A percentile compares a stretch with the other conserved stretches of the same genome.
These are phyloP conservation scores for Aureobasidium subglaciale DNA, from an alignment of 2,329 filamentous ascomycete species.

Conservation along the genomic window DNA sequence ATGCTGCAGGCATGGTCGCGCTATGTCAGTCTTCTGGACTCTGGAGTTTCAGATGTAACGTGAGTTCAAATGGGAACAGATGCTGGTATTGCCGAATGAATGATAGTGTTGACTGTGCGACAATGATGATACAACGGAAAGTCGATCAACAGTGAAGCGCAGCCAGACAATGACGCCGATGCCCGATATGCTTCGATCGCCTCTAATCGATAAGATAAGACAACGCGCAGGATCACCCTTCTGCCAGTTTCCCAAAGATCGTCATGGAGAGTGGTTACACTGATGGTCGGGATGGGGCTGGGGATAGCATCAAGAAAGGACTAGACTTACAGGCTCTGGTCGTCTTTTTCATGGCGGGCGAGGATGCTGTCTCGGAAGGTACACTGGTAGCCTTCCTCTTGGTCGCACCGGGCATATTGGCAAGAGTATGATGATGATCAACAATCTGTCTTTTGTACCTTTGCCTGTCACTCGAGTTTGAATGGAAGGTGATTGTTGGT, in stretches of 20 bases:
- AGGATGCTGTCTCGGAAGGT: not conserved
- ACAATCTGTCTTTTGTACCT: not conserved
- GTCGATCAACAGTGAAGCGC: slow-evolving; percentile 3
- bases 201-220: slow-evolving; percentile 9
- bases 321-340: not conserved
- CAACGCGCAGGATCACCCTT: not conserved
- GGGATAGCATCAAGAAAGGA: not conserved
- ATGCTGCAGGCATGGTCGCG: slow-evolving; percentile 39
- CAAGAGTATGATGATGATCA: not conserved
- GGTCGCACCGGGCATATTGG: not conserved
- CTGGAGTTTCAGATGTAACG: not conserved
- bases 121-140: not conserved
- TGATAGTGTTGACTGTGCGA: not conserved
- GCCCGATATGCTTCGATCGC: slow-evolving; percentile 3
- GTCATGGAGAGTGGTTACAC: not conserved
- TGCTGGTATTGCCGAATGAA: not conserved
- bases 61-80: not conserved
- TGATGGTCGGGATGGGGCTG: not conserved
- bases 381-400: not conserved
- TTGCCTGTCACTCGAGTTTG: not conserved
- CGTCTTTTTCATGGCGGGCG: not conserved
- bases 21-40: not conserved
- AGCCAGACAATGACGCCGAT: slow-evolving; percentile 2
- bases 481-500: not conserved
- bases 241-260: not conserved